Evolutionary conservation across 1,284 basidiomycete genomes (phyloP), one percentile per base, ranked within the genome.

Genomic region (Cutaneotrichosporon daszewskae): DNA sequence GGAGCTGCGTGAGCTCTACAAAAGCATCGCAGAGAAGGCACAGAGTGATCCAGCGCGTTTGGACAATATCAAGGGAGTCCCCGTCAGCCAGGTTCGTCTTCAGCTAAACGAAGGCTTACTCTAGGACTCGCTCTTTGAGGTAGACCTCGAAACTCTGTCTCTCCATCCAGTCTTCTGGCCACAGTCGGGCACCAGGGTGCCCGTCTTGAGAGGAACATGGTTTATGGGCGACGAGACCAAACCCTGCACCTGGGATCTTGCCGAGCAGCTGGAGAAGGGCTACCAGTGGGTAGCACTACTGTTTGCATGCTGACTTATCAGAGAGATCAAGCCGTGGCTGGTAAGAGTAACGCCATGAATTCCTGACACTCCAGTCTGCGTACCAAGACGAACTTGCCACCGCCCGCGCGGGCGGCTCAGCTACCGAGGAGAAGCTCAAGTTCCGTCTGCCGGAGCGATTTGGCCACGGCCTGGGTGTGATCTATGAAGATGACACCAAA

Each of bases 131-230:
- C 54, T 73, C 11, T 73, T 73, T 39, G 71, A 73, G 42, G 71
- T 73, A 17, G 58, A 60, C 11, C 54, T 66, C 22, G 43, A 51
- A 4, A 62, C 57, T 3, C 45, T 62, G 11, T 64, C 74, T 42
- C 60, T 78, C 9, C 67, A 69, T 40, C 76, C 77, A 0, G 75
- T 77, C 19, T 78, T 76, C 57, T 79, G 77, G 77, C 68, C 68
- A 20, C 68, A 75, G 48, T 66, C 69, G 6, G 74, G 73, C 1
- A 64, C 72, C 0, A 60, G 71, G 23, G 72, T 77, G 16, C 69
- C 72, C 1, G 76, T 79, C 13, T 58, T 72, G 8, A 59, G 76
- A 14, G 76, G 73, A 5, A 71, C 69, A 11, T 79, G 77, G 77
- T 77, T 77, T 60, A 57, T 67, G 19, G 54, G 45, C 44, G 74